Base-by-base conservation (phyloP, 257 asterid species). In the Marsdenia floribunda region DNA sequence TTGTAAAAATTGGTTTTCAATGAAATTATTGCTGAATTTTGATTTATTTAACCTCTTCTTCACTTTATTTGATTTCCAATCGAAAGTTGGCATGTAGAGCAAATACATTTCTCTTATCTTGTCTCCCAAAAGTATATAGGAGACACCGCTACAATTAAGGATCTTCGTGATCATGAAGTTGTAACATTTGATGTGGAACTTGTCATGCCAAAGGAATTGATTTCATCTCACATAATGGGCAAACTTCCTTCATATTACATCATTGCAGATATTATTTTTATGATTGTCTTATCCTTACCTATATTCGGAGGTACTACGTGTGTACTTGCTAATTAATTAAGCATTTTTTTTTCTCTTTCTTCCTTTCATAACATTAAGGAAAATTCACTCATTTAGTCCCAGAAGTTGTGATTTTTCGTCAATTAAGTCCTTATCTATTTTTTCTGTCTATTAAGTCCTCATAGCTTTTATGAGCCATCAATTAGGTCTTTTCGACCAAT, bases 81-180 rank as follows among this genome's bases (percentile, higher is more conserved):
- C 81, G 97, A 97, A 65, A 90, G 91, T 75, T 86, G 98, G 89
- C 96, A 90, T 76, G 97, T 97, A 75, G 98, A 93, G 85, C 98
- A 97, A 76, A 91, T 93, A 69, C 91, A 96, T 76, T 93, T 93
- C 65, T 91, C 96, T 87, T 90, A 90, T 80, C 96, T 93, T 55
- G 92, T 90, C 29, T 88, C 97, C 73, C 96, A 93, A 82, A 93
- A 91, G 80, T 91, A 93, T 81, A 88, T 93, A 18, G 97, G 96
- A 26, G 97, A 91, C 79, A 87, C 68, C 81, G 91, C 98, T 74
- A 83, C 76, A 69, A 84, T 93, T 49, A 77, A 87, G 86, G 90
- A 90, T 83, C 90, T 93, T 76, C 97, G 97, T 47, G 69, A 82
- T 85, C 87, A 91, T 24, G 73, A 85, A 80, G 77, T 79, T 53